Percentiles rank a stretch among this genome's conserved stretches.
These are phyloP conservation scores for Coemansia sp. DNA, from an alignment of 192 early-diverging fungal species.

Conservation along the genomic window DNA sequence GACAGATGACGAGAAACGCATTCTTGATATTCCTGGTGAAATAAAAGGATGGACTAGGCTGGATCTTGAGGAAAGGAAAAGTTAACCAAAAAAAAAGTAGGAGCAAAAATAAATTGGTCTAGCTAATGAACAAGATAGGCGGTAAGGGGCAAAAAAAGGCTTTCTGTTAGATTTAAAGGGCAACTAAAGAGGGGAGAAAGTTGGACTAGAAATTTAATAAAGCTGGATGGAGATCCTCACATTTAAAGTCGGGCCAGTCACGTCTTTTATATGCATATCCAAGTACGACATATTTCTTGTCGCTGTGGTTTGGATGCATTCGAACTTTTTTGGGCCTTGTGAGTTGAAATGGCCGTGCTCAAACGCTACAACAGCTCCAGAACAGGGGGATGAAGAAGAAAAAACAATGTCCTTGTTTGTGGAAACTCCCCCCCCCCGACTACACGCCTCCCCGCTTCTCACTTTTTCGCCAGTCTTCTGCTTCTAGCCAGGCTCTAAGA, in stretches of 20 bases:
- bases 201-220: conserved; percentile 14
- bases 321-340: no score
- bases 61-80: neutral
- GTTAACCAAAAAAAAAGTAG: neutral
- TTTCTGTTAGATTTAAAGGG: conserved; percentile 13
- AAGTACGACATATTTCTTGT: neutral
- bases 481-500: neutral
- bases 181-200: neutral
- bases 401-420: conserved; percentile 6
- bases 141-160: neutral
- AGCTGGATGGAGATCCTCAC: conserved; percentile 5
- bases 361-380: conserved; percentile 4
- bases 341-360: neutral
- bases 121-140: conserved; percentile 1
- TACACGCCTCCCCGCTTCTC: neutral
- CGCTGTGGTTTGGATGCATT: neutral
- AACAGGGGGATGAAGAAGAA: neutral
- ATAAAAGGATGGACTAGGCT: neutral
- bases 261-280: neutral
- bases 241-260: no score
- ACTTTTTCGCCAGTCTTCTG: neutral
- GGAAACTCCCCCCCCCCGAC: neutral
- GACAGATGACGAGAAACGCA: conserved; percentile 34
- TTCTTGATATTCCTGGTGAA: conserved; percentile 20
- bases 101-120: neutral